A percentile compares a stretch with the other conserved stretches of the same genome.
These are phyloP conservation scores for Turritis glabra DNA, from an alignment of 345 rosid genomes.

Conservation along the genomic window DNA sequence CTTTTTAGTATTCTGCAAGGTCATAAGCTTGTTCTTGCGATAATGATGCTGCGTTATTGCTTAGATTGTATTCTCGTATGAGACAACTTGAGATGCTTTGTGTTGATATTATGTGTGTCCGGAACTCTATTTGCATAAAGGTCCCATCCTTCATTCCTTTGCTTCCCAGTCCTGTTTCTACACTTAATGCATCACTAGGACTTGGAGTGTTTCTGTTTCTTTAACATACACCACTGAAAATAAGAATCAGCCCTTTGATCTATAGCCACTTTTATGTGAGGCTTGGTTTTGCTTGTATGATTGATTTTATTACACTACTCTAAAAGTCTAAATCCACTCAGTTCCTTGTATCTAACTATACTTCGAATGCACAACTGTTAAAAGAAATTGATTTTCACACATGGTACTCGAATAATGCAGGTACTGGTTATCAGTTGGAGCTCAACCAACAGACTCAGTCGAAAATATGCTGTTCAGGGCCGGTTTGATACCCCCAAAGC, in stretches of 20 bases:
- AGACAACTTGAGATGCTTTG: not conserved
- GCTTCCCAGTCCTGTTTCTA: slow-evolving; percentile 10
- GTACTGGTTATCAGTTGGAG: slow-evolving; percentile 98
- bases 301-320: not conserved
- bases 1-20: not conserved
- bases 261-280: not conserved
- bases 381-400: not conserved
- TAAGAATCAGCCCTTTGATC: not conserved
- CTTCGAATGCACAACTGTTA: not conserved
- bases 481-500: slow-evolving; percentile 77
- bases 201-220: not conserved
- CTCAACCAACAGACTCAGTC: slow-evolving; percentile 85
- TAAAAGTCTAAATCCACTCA: not conserved
- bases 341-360: not conserved
- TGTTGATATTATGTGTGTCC: not conserved
- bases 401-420: slow-evolving; percentile 32
- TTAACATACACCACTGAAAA: not conserved
- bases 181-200: slow-evolving; percentile 13
- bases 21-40: slow-evolving; percentile 2
- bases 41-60: not conserved
- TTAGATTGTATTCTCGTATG: not conserved
- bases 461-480: slow-evolving; percentile 77
- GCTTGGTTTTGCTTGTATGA: slow-evolving; percentile 3
- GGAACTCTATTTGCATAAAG: not conserved
- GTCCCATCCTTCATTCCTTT: not conserved